A percentile compares a stretch with the other conserved stretches of the same genome.
phyloP scores from a whole-genome alignment of 768 basidiomycete species.

The Naganishia antarctica region DNA sequence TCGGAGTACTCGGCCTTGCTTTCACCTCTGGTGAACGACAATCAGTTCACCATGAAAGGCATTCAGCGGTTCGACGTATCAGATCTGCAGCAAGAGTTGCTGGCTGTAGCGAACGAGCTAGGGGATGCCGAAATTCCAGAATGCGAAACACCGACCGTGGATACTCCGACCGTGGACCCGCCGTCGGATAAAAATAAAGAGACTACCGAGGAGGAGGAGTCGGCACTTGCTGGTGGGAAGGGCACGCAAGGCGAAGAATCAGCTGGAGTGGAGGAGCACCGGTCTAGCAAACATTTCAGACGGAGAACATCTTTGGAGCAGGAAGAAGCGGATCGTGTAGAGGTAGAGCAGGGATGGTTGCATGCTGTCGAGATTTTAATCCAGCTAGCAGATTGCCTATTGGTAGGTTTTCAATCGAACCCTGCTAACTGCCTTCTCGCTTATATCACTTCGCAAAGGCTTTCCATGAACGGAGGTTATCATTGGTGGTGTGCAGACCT shows the following conservation, averaged over 20 bases:
- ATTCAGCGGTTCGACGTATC: slow-evolving; percentile 7
- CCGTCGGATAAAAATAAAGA: not conserved
- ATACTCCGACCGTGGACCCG: too few species aligned
- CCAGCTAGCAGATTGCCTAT: slow-evolving; percentile 18
- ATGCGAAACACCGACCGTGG: too few species aligned
- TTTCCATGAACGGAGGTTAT: slow-evolving; percentile 21
- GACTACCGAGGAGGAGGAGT: not conserved
- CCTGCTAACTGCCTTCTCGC: not conserved
- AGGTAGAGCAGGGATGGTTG: slow-evolving; percentile 3
- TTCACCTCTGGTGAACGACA: not conserved
- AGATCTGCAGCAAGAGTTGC: not conserved
- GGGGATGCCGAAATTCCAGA: not conserved
- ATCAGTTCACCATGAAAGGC: not conserved
- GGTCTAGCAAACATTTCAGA: not conserved
- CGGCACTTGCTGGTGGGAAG: not conserved
- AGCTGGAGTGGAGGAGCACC: not conserved
- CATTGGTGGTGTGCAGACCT: slow-evolving; percentile 19
- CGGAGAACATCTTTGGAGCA: slow-evolving; percentile 1
- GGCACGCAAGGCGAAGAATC: not conserved
- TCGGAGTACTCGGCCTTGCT: not conserved
- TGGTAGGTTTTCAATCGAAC: slow-evolving; percentile 2
- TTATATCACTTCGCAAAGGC: not conserved
- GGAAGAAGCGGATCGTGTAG: slow-evolving; percentile 12
- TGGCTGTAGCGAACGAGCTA: not conserved
- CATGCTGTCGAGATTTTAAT: slow-evolving; percentile 23